Evolutionary conservation across 495 filamentous ascomycete species (phyloP).

Genomic region (Viridothelium virens): DNA sequence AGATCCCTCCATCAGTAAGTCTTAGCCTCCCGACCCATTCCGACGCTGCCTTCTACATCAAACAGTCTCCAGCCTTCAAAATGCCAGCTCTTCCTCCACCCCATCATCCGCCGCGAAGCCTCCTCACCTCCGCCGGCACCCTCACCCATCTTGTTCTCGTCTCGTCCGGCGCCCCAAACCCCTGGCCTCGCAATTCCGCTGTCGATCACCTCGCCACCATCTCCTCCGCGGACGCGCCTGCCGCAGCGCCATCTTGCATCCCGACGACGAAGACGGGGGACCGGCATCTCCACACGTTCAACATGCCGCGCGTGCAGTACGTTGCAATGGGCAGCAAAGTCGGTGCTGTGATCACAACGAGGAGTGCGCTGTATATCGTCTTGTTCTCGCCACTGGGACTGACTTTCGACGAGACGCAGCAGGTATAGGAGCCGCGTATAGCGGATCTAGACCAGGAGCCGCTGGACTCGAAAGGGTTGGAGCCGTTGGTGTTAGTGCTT

Average conservation of each 20-base stretch:
- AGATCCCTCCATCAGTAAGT: too few relatives aligned
- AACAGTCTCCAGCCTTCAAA: too few relatives aligned
- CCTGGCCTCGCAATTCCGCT: not conserved
- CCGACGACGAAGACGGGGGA: not conserved
- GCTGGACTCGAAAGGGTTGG: not conserved
- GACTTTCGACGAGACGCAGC: not conserved
- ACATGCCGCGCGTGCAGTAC: not conserved
- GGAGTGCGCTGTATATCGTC: not conserved
- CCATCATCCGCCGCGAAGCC: not conserved
- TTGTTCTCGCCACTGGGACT: not conserved
- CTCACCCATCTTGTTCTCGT: not conserved
- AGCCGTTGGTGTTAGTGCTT: not conserved
- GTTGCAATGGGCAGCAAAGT: not conserved
- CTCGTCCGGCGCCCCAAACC: not conserved
- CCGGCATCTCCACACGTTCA: not conserved
- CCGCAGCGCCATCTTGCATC: not conserved
- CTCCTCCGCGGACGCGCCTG: not conserved
- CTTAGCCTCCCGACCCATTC: too few relatives aligned
- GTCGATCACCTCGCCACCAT: not conserved
- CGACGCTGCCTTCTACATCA: too few relatives aligned
- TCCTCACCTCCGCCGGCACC: not conserved
- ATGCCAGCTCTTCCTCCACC: too few relatives aligned
- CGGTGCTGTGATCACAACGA: not conserved
- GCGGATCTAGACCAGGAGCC: not conserved
- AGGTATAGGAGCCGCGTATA: not conserved